Conservation (phyloP, 257 asterid species). For the Solanum pinnatisectum region DNA sequence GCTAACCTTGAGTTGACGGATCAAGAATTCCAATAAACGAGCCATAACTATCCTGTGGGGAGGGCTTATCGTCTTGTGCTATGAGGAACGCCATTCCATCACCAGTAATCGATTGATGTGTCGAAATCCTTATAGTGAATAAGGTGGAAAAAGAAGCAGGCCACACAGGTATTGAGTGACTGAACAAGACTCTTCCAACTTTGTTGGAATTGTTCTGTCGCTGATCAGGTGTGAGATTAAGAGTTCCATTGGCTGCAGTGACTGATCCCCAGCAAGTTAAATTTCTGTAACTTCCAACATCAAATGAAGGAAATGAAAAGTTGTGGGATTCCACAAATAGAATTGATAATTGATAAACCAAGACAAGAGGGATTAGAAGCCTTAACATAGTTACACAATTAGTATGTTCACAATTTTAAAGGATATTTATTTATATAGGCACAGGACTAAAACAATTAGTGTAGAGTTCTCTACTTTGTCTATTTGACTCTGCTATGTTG, state of each 20-base stretch:
- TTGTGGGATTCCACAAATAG: constrained; percentile 24
- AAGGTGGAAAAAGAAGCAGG: constrained; percentile 50
- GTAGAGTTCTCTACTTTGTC: background rate
- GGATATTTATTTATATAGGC: background rate
- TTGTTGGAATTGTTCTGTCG: constrained; percentile 9
- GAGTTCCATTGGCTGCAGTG: constrained; percentile 25
- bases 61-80: constrained; percentile 42
- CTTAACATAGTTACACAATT: constrained; percentile 18
- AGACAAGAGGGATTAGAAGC: constrained; percentile 4
- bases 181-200: constrained; percentile 39
- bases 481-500: background rate
- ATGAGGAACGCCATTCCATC: constrained; percentile 61
- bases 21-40: constrained; percentile 62
- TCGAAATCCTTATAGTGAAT: constrained; percentile 32
- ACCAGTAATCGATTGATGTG: constrained; percentile 35
- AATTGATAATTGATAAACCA: constrained; percentile 20
- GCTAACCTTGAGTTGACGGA: constrained; percentile 50
- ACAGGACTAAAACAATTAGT: background rate
- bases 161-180: constrained; percentile 40
- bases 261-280: constrained; percentile 58
- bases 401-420: background rate
- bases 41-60: constrained; percentile 53
- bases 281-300: constrained; percentile 29
- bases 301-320: constrained; percentile 45
- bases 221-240: constrained; percentile 30